Evolutionary conservation across 768 basidiomycete genomes (phyloP), one percentile per base, ranked within the genome.

Genomic region (Mycena latifolia): DNA sequence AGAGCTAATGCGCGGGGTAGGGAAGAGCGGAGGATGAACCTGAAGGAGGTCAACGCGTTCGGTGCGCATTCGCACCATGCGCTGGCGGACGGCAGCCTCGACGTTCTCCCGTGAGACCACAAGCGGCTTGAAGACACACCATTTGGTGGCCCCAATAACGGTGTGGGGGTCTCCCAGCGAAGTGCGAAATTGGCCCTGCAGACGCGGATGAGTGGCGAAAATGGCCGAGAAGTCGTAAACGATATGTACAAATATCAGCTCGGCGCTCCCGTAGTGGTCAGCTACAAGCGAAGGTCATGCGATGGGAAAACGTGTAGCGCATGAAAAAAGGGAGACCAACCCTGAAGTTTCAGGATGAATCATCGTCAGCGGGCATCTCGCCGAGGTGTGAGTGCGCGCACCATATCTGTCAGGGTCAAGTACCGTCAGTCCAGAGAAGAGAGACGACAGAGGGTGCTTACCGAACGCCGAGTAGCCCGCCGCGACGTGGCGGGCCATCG

Each of bases 221-320:
- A n/a, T n/a, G 20, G 2, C 12, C 24, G 24, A n/a, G 24, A 8
- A 18, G 28, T 60, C 50, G 24, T 47, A 62, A 50, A 66, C 39
- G 52, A 59, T 20, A 77, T 87, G 59, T 77, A 94, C 93, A 67
- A 92, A 94, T 66, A 94, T 85, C 63, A 92, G 85, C 76, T 95
- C 93, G 22, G 93, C 87, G 71, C 88, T 87, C 20, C 93, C 93
- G 80, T 95, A 95, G 78, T 95, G 94, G 80, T 95, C 93, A 70
- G 93, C 93, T 92, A 68, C 8, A 63, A 59, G 57, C 47, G n/a
- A 28, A 54, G 35, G 54, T 51, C 45, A 47, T 35, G 7, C 33
- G 41, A 37, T 52, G 20, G 37, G 46, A 63, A 28, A 17, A n/a
- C 28, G 6, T 8, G 22, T 45, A 29, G 17, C 41, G 39, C 22